Percentiles rank a stretch among this genome's conserved stretches.
phyloP scores from a whole-genome alignment of 192 early-diverging fungal species.

The Entomortierella parvispora region DNA sequence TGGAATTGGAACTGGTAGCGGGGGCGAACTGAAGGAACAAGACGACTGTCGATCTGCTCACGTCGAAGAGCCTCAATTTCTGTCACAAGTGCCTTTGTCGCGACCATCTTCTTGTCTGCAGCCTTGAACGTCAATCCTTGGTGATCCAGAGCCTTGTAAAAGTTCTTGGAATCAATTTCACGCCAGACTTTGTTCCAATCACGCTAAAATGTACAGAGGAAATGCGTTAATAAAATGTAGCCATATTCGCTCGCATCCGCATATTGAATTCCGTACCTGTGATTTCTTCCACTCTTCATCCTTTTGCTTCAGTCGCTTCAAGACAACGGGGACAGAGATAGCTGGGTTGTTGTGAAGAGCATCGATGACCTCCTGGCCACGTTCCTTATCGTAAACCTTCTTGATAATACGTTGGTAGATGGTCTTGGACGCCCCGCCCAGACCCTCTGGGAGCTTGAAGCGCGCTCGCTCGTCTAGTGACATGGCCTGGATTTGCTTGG shows the following conservation, averaged over 20 bases:
- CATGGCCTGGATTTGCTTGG: conserved; percentile 87
- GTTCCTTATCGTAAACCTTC: conserved; percentile 92
- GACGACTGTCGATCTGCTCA: conserved; percentile 77
- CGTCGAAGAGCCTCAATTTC: conserved; percentile 90
- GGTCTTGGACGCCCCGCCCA: conserved; percentile 87
- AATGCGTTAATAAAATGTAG: too few species aligned
- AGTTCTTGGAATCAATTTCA: conserved; percentile 93
- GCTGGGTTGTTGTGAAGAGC: conserved; percentile 92
- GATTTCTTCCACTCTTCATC: conserved; percentile 97
- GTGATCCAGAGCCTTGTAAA: conserved; percentile 94
- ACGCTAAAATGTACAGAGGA: conserved; percentile 65
- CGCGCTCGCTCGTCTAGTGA: conserved; percentile 75
- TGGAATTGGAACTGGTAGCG: conserved; percentile 84
- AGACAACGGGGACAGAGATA: conserved; percentile 91
- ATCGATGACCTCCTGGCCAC: conserved; percentile 91
- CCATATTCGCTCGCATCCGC: too few species aligned
- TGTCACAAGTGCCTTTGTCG: conserved; percentile 77
- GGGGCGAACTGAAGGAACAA: conserved; percentile 45
- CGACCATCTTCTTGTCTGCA: conserved; percentile 83
- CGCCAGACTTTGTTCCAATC: conserved; percentile 98
- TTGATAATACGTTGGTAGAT: conserved; percentile 94
- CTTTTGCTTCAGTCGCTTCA: conserved; percentile 96
- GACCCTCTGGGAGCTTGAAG: conserved; percentile 78
- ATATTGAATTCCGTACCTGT: conserved; percentile 58
- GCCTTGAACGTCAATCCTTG: conserved; percentile 92